Base-by-base conservation (phyloP, 805 yeast species). In the Ogataea angusta region DNA sequence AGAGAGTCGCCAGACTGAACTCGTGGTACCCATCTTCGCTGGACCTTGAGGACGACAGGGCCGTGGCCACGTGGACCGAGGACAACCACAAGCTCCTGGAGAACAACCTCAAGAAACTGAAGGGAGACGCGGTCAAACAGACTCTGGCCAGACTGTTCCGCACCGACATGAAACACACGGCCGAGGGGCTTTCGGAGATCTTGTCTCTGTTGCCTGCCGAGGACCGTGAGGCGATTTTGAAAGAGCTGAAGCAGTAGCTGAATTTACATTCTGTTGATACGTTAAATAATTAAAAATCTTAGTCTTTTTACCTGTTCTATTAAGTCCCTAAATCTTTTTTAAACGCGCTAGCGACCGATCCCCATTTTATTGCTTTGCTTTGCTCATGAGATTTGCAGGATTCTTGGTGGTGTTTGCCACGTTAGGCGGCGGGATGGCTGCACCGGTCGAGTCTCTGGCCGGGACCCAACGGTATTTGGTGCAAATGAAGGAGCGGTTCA, bases 11-110 rank as follows among this genome's bases (percentile, higher is more conserved):
- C 24, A 79, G 95, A 70, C 70, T 90, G 57, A 85, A 83, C 74
- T 80, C 95, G 38, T 85, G 95, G 90, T 82, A 80, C 67, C 87
- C 95, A 39, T 65, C 78, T 9, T 71, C 80, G 31, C 74, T 84
- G 45, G 82, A 85, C 54, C 71, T 70, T 46, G 83, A 80, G 10
- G 72, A 84, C 53, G 97, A 91, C 63, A 72, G 73, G 57, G 84
- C 75, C 24, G 91, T 89, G 48, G 87, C 93, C 45, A 72, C 71
- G 45, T 90, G 90, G 89, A 82, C 88, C 53, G 96, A 88, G 66
- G 81, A 78, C 51, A 80, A 85, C 66, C 89, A 80, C 59, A 69
- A 72, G 40, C 60, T 72, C 42, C 70, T 87, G 46, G 83, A 83
- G 46, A 67, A 73, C 36, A 71, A 70, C 52, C 70, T 85, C 54